A percentile compares a stretch with the other conserved stretches of the same genome.
Conservation (phyloP, 169 alveolate species). For the Cryptosporidium muris region DNA sequence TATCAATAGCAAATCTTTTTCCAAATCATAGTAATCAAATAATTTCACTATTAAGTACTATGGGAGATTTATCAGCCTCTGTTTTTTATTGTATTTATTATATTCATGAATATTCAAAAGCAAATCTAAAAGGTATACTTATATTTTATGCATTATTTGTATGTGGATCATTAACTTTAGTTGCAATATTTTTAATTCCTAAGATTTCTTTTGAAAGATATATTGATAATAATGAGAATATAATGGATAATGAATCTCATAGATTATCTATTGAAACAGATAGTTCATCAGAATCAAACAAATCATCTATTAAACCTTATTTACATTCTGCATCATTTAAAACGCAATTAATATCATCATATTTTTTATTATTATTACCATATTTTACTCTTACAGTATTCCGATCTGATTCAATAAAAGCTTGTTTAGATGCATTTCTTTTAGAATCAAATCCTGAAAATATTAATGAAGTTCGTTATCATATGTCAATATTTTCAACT, state of each 20-base stretch:
- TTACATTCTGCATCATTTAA: conserved; percentile 18
- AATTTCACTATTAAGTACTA: conserved; percentile 63
- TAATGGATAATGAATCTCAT: background rate
- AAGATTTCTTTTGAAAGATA: conserved; percentile 10
- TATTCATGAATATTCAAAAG: conserved; percentile 27
- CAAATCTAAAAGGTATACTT: conserved; percentile 21
- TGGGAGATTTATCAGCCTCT: conserved; percentile 70
- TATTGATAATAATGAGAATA: background rate
- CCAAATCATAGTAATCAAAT: conserved; percentile 59
- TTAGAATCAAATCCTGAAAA: conserved; percentile 7
- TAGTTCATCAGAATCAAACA: conserved; percentile 3
- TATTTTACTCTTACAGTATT: conserved; percentile 62
- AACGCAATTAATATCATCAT: conserved; percentile 43
- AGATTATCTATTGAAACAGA: background rate
- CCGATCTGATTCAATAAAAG: conserved; percentile 65
- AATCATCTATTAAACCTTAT: background rate
- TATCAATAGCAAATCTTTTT: conserved; percentile 45
- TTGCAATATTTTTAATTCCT: conserved; percentile 49
- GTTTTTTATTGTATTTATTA: conserved; percentile 57
- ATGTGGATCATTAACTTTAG: conserved; percentile 37
- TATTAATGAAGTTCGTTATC: conserved; percentile 19
- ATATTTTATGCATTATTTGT: conserved; percentile 26
- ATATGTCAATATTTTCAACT: conserved; percentile 57
- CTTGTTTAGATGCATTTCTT: conserved; percentile 49
- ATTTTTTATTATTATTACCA: conserved; percentile 30